phyloP scores from a whole-genome alignment of 768 basidiomycete genomes.

The Terana coerulea region DNA sequence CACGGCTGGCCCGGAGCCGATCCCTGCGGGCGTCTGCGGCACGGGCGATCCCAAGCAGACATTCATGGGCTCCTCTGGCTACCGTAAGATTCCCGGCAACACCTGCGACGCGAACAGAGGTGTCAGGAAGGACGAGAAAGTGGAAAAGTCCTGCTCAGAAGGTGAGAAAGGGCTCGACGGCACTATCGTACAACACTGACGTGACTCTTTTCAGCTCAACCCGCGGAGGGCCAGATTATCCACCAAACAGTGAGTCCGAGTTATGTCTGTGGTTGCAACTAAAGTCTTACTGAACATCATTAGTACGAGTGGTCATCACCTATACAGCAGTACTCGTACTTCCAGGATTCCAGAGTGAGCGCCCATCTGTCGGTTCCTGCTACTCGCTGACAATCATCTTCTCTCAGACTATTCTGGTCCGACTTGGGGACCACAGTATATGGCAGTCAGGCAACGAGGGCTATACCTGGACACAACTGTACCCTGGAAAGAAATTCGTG shows the following conservation, averaged over 20 bases:
- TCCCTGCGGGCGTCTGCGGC: slow-evolving; percentile 71
- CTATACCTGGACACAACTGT: slow-evolving; percentile 77
- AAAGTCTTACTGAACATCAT: slow-evolving; percentile 4
- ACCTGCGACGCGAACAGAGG: slow-evolving; percentile 66
- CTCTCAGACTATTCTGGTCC: slow-evolving; percentile 74
- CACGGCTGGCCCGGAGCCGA: slow-evolving; percentile 82
- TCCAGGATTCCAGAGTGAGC: slow-evolving; percentile 70
- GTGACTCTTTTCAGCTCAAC: slow-evolving; percentile 52
- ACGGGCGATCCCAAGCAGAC: slow-evolving; percentile 45
- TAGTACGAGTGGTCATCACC: slow-evolving; percentile 64
- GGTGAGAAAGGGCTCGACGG: slow-evolving; percentile 50
- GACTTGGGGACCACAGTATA: slow-evolving; percentile 68
- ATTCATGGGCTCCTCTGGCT: slow-evolving; percentile 90
- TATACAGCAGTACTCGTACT: slow-evolving; percentile 81
- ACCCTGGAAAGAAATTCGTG: slow-evolving; percentile 59
- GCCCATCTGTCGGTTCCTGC: background rate
- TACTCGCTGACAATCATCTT: slow-evolving; percentile 2
- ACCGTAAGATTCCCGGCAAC: slow-evolving; percentile 88
- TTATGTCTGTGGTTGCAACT: background rate
- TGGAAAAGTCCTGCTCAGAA: slow-evolving; percentile 74
- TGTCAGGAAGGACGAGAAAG: slow-evolving; percentile 59
- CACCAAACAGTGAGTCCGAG: slow-evolving; percentile 59
- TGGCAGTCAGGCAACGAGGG: slow-evolving; percentile 98
- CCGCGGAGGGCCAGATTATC: slow-evolving; percentile 70
- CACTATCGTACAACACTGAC: background rate